Evolutionary conservation across 2,329 filamentous ascomycete species (phyloP), one percentile per base, ranked within the genome.

Genomic region (Tolypocladium capitatum): DNA sequence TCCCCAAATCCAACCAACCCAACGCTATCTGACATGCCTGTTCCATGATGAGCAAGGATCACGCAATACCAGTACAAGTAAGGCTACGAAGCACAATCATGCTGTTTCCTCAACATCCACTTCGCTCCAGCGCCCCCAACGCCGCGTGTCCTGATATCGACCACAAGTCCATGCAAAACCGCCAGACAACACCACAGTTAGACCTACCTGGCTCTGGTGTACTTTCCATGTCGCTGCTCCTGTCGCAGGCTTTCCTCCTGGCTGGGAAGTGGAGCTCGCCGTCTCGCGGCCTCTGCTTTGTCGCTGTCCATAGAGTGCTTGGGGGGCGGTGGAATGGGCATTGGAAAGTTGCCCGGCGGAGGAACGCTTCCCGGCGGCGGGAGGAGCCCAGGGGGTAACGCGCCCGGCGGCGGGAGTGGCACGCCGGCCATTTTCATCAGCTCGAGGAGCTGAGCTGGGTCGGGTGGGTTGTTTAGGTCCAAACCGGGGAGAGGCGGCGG

Each of bases 241-340:
- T 83, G 79, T 55, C 82, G 78, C 56, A 94, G 66, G 56, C 85
- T 90, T 61, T 92, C 88, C 60, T 86, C 80, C 65, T 94, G 88
- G 60, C 86, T 90, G 0, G 88, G 88, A 40, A 94, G 66, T 9
- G 86, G 87, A 6, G 76, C 86, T 51, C 84, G 74, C 18, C 80
- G 68, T 5, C 66, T 61, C 32, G 58, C 63, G 21, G 57, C 61
- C 13, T 63, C 65, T 56, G 62, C 57, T 49, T 65, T 59, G 49
- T 64, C 60, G 46, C 49, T 60, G 5, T 59, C 56, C 35, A 52
- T 53, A 18, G 64, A 61, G 20, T 68, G 64, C 52, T 70, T 61
- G 48, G 55, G 68, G 53, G 59, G 70, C 49, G 61, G 70, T 28
- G 66, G 64, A 43, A 64, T 58, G 1, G 60, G 63, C 43, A 66